Conservation (phyloP, 1,284 basidiomycete species). For the Cryptococcus hybrid region DNA sequence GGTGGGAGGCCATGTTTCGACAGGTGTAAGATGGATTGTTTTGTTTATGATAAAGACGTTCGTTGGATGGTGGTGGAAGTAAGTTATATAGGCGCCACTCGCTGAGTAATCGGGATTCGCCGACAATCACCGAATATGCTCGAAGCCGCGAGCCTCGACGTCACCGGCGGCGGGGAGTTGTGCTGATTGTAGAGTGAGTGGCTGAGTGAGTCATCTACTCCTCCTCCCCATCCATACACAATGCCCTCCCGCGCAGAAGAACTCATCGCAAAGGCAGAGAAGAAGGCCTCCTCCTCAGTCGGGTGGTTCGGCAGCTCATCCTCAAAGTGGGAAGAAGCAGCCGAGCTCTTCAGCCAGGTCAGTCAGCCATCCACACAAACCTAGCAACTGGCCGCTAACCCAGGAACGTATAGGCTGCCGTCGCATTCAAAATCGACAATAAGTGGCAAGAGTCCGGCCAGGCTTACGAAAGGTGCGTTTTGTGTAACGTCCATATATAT, state of each 20-base stretch:
- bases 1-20: slow-evolving; percentile 42
- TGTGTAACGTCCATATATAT: too few relatives aligned
- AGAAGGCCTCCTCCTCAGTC: slow-evolving; percentile 77
- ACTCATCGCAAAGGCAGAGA: slow-evolving; percentile 82
- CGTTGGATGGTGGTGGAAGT: too few relatives aligned
- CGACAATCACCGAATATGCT: slow-evolving; percentile 24
- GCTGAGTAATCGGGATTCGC: slow-evolving; percentile 20
- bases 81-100: slow-evolving; percentile 10
- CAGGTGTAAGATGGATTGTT: too few relatives aligned
- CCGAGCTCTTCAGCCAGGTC: slow-evolving; percentile 69
- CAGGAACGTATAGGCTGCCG: slow-evolving; percentile 71
- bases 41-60: too few relatives aligned
- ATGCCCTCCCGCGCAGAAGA: slow-evolving; percentile 48
- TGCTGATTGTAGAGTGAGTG: background rate
- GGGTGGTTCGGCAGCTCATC: slow-evolving; percentile 79
- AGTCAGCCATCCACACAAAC: background rate
- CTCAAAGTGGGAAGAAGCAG: slow-evolving; percentile 87
- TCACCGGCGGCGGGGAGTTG: background rate
- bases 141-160: slow-evolving; percentile 6
- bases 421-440: slow-evolving; percentile 93
- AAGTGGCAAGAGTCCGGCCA: slow-evolving; percentile 87
- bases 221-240: slow-evolving; percentile 3
- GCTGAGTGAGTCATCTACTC: background rate
- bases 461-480: slow-evolving; percentile 63
- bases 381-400: slow-evolving; percentile 27